phyloP scores from a whole-genome alignment of 208 protist species.

The Balamuthia mandrillaris region DNA sequence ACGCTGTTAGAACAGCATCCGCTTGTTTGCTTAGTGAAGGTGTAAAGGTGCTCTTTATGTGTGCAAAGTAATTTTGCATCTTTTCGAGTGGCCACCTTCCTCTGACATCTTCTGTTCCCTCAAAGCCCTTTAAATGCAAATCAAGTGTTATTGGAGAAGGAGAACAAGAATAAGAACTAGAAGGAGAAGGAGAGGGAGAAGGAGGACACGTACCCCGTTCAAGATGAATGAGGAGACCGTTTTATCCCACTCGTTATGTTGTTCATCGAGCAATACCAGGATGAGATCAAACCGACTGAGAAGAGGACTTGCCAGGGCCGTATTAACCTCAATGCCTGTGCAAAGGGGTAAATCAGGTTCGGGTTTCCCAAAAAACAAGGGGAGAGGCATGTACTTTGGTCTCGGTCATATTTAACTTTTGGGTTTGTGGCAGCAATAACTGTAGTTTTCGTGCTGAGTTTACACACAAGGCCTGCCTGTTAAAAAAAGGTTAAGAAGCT shows the following conservation, averaged over 20 bases:
- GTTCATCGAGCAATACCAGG: slow-evolving; percentile 87
- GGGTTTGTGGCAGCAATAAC: slow-evolving; percentile 95
- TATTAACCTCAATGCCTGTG: slow-evolving; percentile 71
- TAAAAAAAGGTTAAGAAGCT: slow-evolving; percentile 73
- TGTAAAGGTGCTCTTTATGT: slow-evolving; percentile 40
- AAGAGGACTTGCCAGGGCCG: slow-evolving; percentile 88
- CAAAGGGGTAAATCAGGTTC: not conserved
- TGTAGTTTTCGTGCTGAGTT: slow-evolving; percentile 86
- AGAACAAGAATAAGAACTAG: slow-evolving; percentile 78
- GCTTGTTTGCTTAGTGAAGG: slow-evolving; percentile 44
- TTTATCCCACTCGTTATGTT: slow-evolving; percentile 79
- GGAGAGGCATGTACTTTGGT: slow-evolving; percentile 43
- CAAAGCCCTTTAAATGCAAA: not conserved
- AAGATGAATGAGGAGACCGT: slow-evolving; percentile 81
- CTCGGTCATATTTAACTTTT: slow-evolving; percentile 85
- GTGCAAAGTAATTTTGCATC: slow-evolving; percentile 13
- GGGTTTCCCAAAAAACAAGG: not conserved
- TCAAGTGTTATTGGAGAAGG: slow-evolving; percentile 61
- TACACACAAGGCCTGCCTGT: slow-evolving; percentile 91
- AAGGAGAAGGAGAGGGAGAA: no score
- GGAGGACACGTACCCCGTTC: no score
- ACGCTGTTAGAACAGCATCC: slow-evolving; percentile 54
- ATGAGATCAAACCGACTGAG: slow-evolving; percentile 95
- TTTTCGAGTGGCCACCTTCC: slow-evolving; percentile 83
- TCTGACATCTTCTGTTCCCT: slow-evolving; percentile 71